A percentile compares a stretch with the other conserved stretches of the same genome.
Evolutionary conservation across 257 asterid species (phyloP).

Genomic region (Solanum etuberosum): DNA sequence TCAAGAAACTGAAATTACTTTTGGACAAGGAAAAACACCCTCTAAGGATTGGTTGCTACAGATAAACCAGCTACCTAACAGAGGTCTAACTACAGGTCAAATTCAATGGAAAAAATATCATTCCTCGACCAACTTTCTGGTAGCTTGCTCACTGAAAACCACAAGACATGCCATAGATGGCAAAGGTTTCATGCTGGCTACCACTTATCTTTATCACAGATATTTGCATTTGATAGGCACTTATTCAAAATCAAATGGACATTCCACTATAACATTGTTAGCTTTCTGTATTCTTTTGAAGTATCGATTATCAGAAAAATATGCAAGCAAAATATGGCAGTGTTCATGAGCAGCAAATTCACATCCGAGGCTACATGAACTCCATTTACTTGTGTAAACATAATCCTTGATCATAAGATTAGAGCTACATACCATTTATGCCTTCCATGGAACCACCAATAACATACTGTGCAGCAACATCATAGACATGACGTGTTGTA

Average conservation of each 20-base stretch:
- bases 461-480: slow-evolving; percentile 87
- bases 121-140: not conserved
- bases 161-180: not conserved
- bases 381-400: not conserved
- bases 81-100: not conserved
- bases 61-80: not conserved
- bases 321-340: not conserved
- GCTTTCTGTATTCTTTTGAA: not conserved
- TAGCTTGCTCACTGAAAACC: not conserved
- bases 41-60: not conserved
- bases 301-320: not conserved
- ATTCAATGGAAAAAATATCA: not conserved
- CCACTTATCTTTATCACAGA: not conserved
- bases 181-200: not conserved
- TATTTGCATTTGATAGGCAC: not conserved
- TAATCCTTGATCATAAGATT: slow-evolving; percentile 1
- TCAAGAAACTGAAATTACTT: not conserved
- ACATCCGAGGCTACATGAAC: not conserved
- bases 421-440: slow-evolving; percentile 53
- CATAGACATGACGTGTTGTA: slow-evolving; percentile 96
- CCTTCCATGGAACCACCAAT: slow-evolving; percentile 97
- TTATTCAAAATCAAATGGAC: not conserved
- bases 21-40: not conserved
- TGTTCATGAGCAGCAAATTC: not conserved
- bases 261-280: not conserved